A percentile compares a stretch with the other conserved stretches of the same genome.
Conservation (phyloP, 192 early-diverging fungal species). For the Martensiomyces pterosporus region DNA sequence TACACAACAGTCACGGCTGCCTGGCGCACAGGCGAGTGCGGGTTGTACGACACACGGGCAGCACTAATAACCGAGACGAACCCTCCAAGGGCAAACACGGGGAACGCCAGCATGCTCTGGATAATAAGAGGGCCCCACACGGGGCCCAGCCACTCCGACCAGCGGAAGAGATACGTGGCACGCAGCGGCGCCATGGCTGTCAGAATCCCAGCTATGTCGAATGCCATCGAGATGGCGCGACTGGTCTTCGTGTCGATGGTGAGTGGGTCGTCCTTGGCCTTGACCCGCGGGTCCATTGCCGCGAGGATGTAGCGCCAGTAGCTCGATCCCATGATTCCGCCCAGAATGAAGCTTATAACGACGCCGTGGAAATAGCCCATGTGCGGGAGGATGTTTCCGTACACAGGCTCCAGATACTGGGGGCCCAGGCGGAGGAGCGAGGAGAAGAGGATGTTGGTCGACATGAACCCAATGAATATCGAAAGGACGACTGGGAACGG, state of each 20-base stretch:
- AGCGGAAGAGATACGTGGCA: slow-evolving; percentile 45
- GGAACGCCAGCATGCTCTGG: slow-evolving; percentile 53
- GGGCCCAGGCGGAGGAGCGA: slow-evolving; percentile 51
- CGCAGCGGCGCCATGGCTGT: slow-evolving; percentile 53
- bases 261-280: background rate
- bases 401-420: slow-evolving; percentile 62
- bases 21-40: slow-evolving; percentile 7
- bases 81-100: slow-evolving; percentile 49
- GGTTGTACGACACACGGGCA: slow-evolving; percentile 24
- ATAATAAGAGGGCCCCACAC: slow-evolving; percentile 56
- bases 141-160: slow-evolving; percentile 55
- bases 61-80: slow-evolving; percentile 46
- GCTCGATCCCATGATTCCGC: slow-evolving; percentile 27
- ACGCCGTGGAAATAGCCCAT: slow-evolving; percentile 45
- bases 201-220: slow-evolving; percentile 52
- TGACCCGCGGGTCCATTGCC: background rate
- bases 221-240: slow-evolving; percentile 38
- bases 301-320: slow-evolving; percentile 27
- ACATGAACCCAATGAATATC: slow-evolving; percentile 19
- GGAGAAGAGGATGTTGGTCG: slow-evolving; percentile 20
- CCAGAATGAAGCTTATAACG: slow-evolving; percentile 39
- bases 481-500: slow-evolving; percentile 6
- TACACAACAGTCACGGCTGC: slow-evolving; percentile 2
- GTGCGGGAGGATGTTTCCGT: slow-evolving; percentile 62
- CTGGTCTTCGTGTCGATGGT: slow-evolving; percentile 18